Evolutionary conservation across 2,329 filamentous ascomycete species (phyloP), one percentile per base, ranked within the genome.

Genomic region (Calonectria ilicicola): DNA sequence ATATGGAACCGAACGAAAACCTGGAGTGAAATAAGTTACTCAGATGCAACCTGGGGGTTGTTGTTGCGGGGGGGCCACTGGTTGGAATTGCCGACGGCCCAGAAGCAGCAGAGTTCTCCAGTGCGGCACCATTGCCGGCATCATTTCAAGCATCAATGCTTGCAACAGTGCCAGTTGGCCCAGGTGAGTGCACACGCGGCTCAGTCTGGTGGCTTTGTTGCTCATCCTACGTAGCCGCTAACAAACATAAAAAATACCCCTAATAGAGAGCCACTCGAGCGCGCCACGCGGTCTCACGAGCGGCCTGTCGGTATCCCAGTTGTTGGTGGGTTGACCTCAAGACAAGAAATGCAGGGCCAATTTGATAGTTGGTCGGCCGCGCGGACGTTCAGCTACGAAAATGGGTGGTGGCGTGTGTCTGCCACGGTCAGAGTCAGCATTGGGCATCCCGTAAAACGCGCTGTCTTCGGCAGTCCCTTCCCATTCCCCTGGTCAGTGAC

Each of bases 61-160:
- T n/a, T n/a, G n/a, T n/a, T n/a, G n/a, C n/a, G n/a, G n/a, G n/a
- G 58, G 56, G 27, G 35, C 38, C 23, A 62, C 58, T 23, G 35
- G 40, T 49, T 60, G 19, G 53, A 40, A 62, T 67, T 29, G 44
- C 64, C 49, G 49, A 58, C 40, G 40, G 44, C 32, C 21, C 42
- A n/a, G 53, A 40, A 44, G 15, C 17, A 38, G 65, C 51, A 60
- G 12, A 19, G 65, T 44, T 60, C 51, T 47, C 29, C 23, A 21
- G 8, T 44, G n/a, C 60, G 17, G 49, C 47, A 44, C 23, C 64
- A 56, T 44, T 35, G 15, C 49, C 65, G 21, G 40, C 44, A 29
- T 38, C 49, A 62, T 58, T 42, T 51, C 42, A 42, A 67, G 51
- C 17, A 46, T 27, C 58, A 63, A 46, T 63, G 26, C 58, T 40